These are phyloP conservation scores for Talaromyces sp. DNA, from an alignment of 2,329 filamentous ascomycete genomes.

Conservation along the genomic window DNA sequence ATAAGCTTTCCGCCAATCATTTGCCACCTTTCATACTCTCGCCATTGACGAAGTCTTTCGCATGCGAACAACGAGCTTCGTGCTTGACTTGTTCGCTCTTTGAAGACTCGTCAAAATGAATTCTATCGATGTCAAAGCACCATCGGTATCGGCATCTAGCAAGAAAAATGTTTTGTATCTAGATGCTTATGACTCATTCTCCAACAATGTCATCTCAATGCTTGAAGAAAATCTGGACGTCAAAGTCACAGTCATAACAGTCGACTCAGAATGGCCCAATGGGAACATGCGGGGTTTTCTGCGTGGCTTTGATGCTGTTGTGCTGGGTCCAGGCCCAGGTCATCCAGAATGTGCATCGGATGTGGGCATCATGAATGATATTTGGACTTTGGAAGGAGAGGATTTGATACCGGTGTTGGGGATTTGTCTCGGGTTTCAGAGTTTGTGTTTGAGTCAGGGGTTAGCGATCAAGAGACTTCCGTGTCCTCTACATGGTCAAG, in stretches of 20 bases:
- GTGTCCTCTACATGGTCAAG: slow-evolving; percentile 79
- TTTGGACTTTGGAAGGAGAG: slow-evolving; percentile 66
- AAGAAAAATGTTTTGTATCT: slow-evolving; percentile 68
- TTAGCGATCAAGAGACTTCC: slow-evolving; percentile 62
- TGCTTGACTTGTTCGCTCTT: not conserved
- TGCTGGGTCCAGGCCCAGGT: slow-evolving; percentile 88
- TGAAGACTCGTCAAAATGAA: not conserved
- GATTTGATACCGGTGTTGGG: slow-evolving; percentile 74
- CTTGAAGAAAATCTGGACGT: slow-evolving; percentile 67
- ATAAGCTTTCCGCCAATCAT: slow-evolving; percentile 3
- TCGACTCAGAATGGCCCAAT: slow-evolving; percentile 54
- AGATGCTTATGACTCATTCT: slow-evolving; percentile 95
- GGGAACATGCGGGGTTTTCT: slow-evolving; percentile 49
- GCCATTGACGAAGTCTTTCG: not conserved
- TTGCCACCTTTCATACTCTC: not conserved
- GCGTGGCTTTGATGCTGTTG: slow-evolving; percentile 72
- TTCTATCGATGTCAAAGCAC: not conserved
- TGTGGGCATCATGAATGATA: slow-evolving; percentile 72
- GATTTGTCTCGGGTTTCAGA: slow-evolving; percentile 87
- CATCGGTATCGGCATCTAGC: not conserved
- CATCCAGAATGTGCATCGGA: slow-evolving; percentile 69
- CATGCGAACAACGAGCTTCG: not conserved
- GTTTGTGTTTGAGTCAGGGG: slow-evolving; percentile 66
- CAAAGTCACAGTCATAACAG: slow-evolving; percentile 67
- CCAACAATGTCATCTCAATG: slow-evolving; percentile 87